These are phyloP conservation scores for Trichoderma citrinoviride DNA, from an alignment of 2,329 filamentous ascomycete species.

Conservation along the genomic window DNA sequence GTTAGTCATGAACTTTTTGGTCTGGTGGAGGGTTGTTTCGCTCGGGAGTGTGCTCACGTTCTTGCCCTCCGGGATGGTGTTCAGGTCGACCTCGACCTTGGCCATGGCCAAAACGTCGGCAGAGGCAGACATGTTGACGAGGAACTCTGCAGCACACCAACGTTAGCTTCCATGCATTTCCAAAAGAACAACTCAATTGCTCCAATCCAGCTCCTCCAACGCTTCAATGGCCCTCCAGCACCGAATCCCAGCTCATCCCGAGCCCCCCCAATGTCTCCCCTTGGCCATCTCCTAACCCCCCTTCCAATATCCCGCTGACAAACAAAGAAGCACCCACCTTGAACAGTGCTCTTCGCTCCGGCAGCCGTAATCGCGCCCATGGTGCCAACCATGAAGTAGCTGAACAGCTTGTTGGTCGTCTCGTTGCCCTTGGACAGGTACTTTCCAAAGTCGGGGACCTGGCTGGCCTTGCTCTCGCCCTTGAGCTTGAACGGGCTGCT, in stretches of 20 bases:
- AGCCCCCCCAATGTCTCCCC: too few relatives aligned
- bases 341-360: slow-evolving; percentile 95
- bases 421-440: slow-evolving; percentile 72
- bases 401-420: slow-evolving; percentile 79
- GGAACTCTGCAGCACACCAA: slow-evolving; percentile 69
- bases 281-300: neutral
- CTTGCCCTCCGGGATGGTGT: slow-evolving; percentile 95
- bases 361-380: slow-evolving; percentile 90
- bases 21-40: neutral
- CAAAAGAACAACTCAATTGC: slow-evolving; percentile 28
- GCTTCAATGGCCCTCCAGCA: neutral
- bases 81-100: slow-evolving; percentile 97
- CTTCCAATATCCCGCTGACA: neutral
- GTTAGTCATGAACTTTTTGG: neutral
- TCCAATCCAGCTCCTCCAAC: neutral
- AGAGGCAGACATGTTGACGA: slow-evolving; percentile 99
- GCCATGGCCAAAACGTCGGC: slow-evolving; percentile 98
- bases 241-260: neutral
- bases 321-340: slow-evolving; percentile 72
- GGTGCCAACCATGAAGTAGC: slow-evolving; percentile 97
- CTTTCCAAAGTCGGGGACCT: slow-evolving; percentile 85
- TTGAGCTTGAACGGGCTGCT: slow-evolving; percentile 67
- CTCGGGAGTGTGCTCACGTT: slow-evolving; percentile 64
- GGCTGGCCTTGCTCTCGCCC: slow-evolving; percentile 57
- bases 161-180: slow-evolving; percentile 31